A percentile compares a stretch with the other conserved stretches of the same genome.
phyloP scores from a whole-genome alignment of 169 alveolate genomes.

The Plasmodium cynomolgi region DNA sequence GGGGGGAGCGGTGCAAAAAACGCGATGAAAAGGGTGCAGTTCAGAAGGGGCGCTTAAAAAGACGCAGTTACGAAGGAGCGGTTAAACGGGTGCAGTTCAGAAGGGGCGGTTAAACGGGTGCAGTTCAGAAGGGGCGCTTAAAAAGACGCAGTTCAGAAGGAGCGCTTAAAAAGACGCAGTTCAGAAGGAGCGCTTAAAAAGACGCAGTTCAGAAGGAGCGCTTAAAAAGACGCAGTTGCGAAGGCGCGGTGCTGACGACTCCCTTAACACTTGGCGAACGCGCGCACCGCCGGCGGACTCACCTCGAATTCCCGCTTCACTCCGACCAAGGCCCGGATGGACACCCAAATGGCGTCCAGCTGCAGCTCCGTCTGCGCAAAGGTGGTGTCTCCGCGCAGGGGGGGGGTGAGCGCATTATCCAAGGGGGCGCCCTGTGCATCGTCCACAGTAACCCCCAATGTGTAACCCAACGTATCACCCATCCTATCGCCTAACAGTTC shows the following conservation, averaged over 20 bases:
- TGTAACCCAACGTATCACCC: not conserved
- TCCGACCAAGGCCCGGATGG: conserved; percentile 6
- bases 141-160: too few species aligned
- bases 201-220: not conserved
- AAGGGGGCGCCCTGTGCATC: not conserved
- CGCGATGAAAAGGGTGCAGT: not conserved
- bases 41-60: not conserved
- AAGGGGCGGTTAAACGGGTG: not conserved
- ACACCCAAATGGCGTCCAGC: conserved; percentile 23
- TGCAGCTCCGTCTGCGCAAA: conserved; percentile 12
- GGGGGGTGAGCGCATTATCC: not conserved
- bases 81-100: not conserved
- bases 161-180: not conserved
- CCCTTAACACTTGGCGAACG: not conserved
- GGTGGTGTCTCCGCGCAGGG: not conserved
- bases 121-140: not conserved
- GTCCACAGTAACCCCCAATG: not conserved
- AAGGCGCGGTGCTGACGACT: not conserved
- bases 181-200: not conserved
- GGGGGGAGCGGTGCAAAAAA: not conserved
- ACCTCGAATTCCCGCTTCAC: conserved; percentile 22
- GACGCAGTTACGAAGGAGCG: not conserved
- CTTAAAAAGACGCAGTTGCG: not conserved
- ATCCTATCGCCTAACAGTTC: not conserved
- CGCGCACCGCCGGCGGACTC: not conserved